Percentiles rank a stretch among this genome's conserved stretches.
phyloP scores from a whole-genome alignment of 257 asterid species.

The Solanum dulcamara region DNA sequence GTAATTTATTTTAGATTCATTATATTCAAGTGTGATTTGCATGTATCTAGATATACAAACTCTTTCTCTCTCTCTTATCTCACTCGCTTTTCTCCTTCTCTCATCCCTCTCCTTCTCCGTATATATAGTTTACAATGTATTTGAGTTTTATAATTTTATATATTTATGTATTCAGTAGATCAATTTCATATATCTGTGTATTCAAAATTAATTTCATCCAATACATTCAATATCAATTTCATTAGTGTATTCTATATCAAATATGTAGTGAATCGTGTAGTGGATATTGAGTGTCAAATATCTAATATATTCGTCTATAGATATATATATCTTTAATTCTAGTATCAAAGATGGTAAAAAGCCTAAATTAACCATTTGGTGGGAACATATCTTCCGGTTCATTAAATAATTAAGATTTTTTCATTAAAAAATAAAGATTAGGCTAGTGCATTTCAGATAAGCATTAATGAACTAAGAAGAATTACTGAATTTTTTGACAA shows the following conservation, averaged over 20 bases:
- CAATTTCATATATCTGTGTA: no score
- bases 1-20: not conserved
- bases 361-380: not conserved
- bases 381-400: not conserved
- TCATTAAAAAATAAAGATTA: not conserved
- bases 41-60: accelerated
- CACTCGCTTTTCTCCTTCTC: no score
- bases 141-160: no score
- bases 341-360: not conserved
- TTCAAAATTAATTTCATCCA: not conserved
- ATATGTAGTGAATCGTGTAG: accelerated
- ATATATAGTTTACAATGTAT: no score
- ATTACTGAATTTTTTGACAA: not conserved
- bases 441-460: not conserved
- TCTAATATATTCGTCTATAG: no score
- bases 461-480: not conserved
- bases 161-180: no score
- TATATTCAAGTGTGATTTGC: no score
- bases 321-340: no score
- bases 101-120: not conserved
- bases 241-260: no score
- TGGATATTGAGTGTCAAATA: not conserved
- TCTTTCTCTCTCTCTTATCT: no score
- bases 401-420: not conserved
- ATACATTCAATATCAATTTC: not conserved